These are phyloP conservation scores for Xanthoconium separans DNA, from an alignment of 1,284 basidiomycete genomes.

Conservation along the genomic window DNA sequence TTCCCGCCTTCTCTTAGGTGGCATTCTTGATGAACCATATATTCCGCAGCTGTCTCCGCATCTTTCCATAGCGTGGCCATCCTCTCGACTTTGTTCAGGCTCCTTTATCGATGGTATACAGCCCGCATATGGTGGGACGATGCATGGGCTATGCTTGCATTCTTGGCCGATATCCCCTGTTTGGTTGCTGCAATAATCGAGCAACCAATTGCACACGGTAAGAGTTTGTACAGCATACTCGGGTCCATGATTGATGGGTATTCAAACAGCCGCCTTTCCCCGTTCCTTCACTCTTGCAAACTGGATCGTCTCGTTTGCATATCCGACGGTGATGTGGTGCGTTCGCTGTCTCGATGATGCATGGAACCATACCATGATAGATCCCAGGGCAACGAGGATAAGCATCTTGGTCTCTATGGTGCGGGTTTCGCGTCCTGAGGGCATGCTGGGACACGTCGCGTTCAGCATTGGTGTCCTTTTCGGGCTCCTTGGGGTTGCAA, in stretches of 20 bases:
- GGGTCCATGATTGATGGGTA: neutral
- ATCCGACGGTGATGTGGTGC: conserved; percentile 29
- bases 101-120: conserved; percentile 24
- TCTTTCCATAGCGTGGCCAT: conserved; percentile 27
- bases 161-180: conserved; percentile 16
- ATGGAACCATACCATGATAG: neutral
- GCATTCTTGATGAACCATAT: neutral
- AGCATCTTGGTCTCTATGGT: conserved; percentile 29
- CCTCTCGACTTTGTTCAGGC: conserved; percentile 24
- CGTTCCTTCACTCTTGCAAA: conserved; percentile 12
- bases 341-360: neutral
- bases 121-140: conserved; percentile 32
- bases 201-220: conserved; percentile 7
- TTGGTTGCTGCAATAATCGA: conserved; percentile 13
- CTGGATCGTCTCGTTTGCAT: conserved; percentile 21
- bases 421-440: conserved; percentile 25
- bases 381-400: conserved; percentile 24
- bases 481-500: conserved; percentile 1
- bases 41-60: conserved; percentile 12
- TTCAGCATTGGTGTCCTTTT: conserved; percentile 16
- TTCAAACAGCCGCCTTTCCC: conserved; percentile 6
- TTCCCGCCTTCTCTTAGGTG: neutral
- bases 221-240: neutral
- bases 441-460: conserved; percentile 4
- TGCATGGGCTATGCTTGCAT: conserved; percentile 20